Evolutionary conservation across 306 rosid species (phyloP), one percentile per base, ranked within the genome.

Genomic region (Sicyos edulis): DNA sequence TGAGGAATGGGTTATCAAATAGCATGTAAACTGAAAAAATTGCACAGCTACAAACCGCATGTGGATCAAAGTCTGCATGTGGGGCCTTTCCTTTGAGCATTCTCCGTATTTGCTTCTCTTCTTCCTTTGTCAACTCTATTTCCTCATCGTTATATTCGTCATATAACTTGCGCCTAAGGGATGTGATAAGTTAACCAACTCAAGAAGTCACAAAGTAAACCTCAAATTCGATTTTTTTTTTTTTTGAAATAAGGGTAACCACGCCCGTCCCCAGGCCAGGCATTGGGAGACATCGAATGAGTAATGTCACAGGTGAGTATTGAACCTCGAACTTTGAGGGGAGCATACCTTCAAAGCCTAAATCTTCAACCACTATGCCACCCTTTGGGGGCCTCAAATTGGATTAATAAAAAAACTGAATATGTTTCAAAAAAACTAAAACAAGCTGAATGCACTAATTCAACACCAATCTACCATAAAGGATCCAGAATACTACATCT

Each of bases 61-160:
- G 69, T 32, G 95, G 92, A 75, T 93, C 95, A 68, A 91, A 93
- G 73, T 84, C 96, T 53, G 85, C 17, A 81, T 93, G 96, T 8
- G 96, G 97, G 70, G 97, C 96, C 79, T 55, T 86, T 73, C 86
- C 89, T 77, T 83, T 81, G 21, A 91, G 84, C 75, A 91, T 64
- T 78, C 83, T 87, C 7, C 85, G 81, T 52, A 93, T 76, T 24
- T 86, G 62, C 77, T 79, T 88, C 72, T 87, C 71, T 63, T 93
- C 97, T 73, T 87, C 82, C 72, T 85, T 86, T 37, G 91, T 86
- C 47, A 91, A 72, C 77, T 87, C 88, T 37, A 93, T 88, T 50
- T 7, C 84, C 87, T 93, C 99, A 20, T 88, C 96, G 74, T 92
- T 92, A 78, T 77, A 79, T 59, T 90, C 96, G 67, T 91, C 99